phyloP scores from a whole-genome alignment of 169 alveolate species.

The Condylostoma magnum region DNA sequence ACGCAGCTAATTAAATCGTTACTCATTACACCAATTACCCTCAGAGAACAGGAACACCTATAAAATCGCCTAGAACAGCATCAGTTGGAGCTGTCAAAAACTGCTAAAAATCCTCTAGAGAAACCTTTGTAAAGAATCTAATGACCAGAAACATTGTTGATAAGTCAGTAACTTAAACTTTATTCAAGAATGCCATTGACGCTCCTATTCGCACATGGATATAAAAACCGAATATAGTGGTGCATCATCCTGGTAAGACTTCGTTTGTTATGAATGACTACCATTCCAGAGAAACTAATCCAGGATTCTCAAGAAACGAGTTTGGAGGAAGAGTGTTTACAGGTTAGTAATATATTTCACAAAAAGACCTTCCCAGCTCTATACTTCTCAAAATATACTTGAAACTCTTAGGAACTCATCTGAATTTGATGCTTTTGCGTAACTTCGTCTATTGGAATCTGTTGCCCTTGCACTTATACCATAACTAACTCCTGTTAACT shows the following conservation, averaged over 20 bases:
- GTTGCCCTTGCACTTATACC: too few species aligned
- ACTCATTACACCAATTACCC: neutral
- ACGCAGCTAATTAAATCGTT: conserved; percentile 3
- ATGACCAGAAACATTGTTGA: neutral
- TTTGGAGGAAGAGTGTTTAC: too few species aligned
- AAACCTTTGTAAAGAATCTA: neutral
- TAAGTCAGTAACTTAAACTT: neutral
- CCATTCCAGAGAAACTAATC: conserved; percentile 38
- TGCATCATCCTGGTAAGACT: neutral
- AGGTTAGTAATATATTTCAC: too few species aligned
- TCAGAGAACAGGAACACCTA: conserved; percentile 17
- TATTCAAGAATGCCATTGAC: neutral
- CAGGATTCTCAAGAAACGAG: conserved; percentile 38
- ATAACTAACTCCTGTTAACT: too few species aligned
- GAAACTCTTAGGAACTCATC: too few species aligned
- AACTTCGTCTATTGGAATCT: too few species aligned
- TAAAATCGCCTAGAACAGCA: neutral
- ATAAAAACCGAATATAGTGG: neutral
- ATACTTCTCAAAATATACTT: too few species aligned
- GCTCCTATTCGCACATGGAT: neutral
- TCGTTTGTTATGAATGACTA: conserved; percentile 27
- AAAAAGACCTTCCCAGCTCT: too few species aligned
- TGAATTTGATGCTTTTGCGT: too few species aligned
- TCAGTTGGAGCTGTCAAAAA: neutral
- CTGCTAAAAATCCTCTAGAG: neutral